A percentile compares a stretch with the other conserved stretches of the same genome.
Evolutionary conservation across 169 alveolate species (phyloP).

Genomic region (Plasmodium knowlesi): DNA sequence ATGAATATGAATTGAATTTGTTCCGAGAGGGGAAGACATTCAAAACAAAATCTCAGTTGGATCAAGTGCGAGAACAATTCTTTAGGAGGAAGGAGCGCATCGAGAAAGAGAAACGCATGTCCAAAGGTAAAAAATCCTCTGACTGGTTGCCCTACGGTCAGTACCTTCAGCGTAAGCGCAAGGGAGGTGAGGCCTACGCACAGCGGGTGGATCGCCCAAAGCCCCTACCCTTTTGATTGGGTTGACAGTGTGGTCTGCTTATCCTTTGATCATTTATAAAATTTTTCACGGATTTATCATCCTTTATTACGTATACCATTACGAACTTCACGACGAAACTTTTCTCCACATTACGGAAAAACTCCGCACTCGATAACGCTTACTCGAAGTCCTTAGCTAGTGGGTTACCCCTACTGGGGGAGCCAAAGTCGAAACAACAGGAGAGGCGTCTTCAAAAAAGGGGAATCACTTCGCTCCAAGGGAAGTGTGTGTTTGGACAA

Average conservation of each 20-base stretch:
- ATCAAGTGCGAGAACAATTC: conserved; percentile 61
- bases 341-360: not conserved
- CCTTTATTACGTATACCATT: too few species aligned
- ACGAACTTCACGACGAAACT: too few species aligned
- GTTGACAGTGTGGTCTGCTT: not conserved
- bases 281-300: too few species aligned
- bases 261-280: too few species aligned
- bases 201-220: conserved; percentile 75
- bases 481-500: not conserved
- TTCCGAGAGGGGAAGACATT: conserved; percentile 54
- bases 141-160: conserved; percentile 83
- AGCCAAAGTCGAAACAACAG: not conserved
- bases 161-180: conserved; percentile 76
- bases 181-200: conserved; percentile 85
- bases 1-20: conserved; percentile 80
- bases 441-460: not conserved
- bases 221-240: conserved; percentile 44
- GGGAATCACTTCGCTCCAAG: not conserved
- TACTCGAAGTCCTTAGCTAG: not conserved
- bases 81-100: conserved; percentile 68
- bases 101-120: conserved; percentile 35
- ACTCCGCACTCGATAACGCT: not conserved
- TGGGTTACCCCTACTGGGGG: not conserved
- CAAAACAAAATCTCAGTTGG: conserved; percentile 48
- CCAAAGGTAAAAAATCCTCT: conserved; percentile 62